phyloP scores from a whole-genome alignment of 2,329 filamentous ascomycete species.

The Penicillium palitans region DNA sequence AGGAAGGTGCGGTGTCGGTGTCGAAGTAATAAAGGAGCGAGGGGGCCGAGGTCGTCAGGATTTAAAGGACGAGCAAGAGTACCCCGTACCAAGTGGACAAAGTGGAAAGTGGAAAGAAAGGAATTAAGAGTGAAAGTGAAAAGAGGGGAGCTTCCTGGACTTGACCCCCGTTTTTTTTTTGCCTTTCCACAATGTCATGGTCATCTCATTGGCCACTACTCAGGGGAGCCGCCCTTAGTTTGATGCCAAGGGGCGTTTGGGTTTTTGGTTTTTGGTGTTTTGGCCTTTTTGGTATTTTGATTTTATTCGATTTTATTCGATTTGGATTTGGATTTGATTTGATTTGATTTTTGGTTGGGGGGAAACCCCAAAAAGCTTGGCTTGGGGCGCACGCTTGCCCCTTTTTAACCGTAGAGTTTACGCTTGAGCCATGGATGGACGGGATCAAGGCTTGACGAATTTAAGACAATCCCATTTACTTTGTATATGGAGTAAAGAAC shows the following conservation, averaged over 20 bases:
- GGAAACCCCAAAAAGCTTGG: slow-evolving; percentile 7
- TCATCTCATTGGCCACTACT: slow-evolving; percentile 11
- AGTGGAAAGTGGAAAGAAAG: background rate
- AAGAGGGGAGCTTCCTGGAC: background rate
- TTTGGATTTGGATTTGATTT: no score
- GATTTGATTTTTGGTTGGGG: background rate
- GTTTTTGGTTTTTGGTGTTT: background rate
- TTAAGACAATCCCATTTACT: background rate
- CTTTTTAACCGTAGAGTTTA: background rate
- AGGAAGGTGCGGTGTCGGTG: background rate
- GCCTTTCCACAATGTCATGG: background rate
- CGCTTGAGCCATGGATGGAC: slow-evolving; percentile 4
- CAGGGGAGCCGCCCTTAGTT: slow-evolving; percentile 5
- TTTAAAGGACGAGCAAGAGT: background rate
- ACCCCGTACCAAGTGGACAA: background rate
- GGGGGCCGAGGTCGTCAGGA: background rate
- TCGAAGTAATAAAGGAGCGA: background rate
- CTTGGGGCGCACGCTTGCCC: background rate
- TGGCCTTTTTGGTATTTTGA: no score
- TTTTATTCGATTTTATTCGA: no score
- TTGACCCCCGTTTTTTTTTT: background rate
- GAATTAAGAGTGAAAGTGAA: background rate
- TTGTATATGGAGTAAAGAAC: no score
- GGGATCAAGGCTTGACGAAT: background rate
- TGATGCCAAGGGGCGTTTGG: background rate